Evolutionary conservation across 2,329 filamentous ascomycete species (phyloP).

Genomic region (Ascochyta lentis): DNA sequence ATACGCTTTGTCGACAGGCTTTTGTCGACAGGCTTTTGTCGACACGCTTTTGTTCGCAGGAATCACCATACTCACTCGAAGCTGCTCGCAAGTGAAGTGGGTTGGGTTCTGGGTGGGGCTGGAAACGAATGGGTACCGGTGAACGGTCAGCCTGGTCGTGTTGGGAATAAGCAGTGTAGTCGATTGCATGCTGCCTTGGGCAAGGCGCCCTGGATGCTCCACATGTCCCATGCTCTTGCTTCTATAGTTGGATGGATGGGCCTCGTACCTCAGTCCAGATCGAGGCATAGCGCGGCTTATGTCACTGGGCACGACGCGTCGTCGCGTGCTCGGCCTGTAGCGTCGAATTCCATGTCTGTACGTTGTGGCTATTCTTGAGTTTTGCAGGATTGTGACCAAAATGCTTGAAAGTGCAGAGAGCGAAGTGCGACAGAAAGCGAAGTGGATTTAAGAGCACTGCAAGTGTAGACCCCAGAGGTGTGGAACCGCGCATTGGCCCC

Average conservation of each 20-base stretch:
- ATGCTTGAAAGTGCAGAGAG: not conserved
- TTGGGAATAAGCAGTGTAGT: not conserved
- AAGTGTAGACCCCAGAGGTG: slow-evolving; percentile 15
- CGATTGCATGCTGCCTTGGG: not conserved
- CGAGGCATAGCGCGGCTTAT: slow-evolving; percentile 10
- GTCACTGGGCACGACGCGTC: slow-evolving; percentile 2
- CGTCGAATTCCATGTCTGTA: slow-evolving; percentile 7
- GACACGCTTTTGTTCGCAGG: not conserved
- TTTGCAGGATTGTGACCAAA: not conserved
- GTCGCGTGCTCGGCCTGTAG: not conserved
- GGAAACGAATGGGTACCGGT: slow-evolving; percentile 2
- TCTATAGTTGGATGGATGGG: not conserved
- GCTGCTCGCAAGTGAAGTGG: not conserved
- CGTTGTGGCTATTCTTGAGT: not conserved
- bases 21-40: not conserved
- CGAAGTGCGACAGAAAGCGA: slow-evolving; percentile 7
- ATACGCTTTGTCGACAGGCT: too few species aligned
- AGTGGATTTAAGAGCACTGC: slow-evolving; percentile 27
- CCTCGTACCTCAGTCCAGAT: slow-evolving; percentile 9
- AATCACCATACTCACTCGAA: not conserved
- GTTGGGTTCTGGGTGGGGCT: not conserved
- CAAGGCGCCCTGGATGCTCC: slow-evolving; percentile 11
- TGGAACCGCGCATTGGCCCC: slow-evolving; percentile 3
- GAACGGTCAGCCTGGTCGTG: slow-evolving; percentile 13
- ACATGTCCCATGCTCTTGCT: slow-evolving; percentile 17